These are phyloP conservation scores for Fusarium anthophilum DNA, from an alignment of 2,329 filamentous ascomycete species.

Conservation along the genomic window DNA sequence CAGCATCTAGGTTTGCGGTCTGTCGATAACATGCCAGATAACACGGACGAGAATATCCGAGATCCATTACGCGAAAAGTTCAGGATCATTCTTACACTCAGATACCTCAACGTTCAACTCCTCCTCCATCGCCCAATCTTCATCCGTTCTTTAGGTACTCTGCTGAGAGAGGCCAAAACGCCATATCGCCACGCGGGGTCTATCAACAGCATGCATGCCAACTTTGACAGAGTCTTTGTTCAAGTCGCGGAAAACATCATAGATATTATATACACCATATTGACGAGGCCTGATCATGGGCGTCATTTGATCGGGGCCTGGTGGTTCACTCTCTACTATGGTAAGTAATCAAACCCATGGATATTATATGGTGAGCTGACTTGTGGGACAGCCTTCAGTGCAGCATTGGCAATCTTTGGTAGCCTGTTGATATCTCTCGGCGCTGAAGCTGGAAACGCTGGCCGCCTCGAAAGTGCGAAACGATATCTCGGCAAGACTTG, in stretches of 20 bases:
- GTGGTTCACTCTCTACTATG: conserved; percentile 35
- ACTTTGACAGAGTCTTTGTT: conserved; percentile 3
- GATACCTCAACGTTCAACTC: not conserved
- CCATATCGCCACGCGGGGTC: not conserved
- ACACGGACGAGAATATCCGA: not conserved
- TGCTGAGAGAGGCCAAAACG: not conserved
- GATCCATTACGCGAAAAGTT: not conserved
- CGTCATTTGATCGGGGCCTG: conserved; percentile 22
- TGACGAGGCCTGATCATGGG: conserved; percentile 3
- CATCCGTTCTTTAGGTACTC: not conserved
- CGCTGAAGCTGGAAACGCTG: not conserved
- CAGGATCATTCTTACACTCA: not conserved
- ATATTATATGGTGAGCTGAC: not conserved
- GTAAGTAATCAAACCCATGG: not conserved
- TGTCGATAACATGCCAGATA: not conserved
- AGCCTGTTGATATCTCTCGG: conserved; percentile 2
- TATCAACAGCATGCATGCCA: conserved; percentile 10
- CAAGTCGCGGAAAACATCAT: conserved; percentile 13
- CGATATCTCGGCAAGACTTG: not conserved
- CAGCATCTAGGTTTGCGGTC: not conserved
- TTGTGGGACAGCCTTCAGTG: conserved; percentile 3
- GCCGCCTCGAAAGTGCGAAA: not conserved
- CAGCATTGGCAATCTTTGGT: conserved; percentile 15
- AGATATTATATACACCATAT: conserved; percentile 5
- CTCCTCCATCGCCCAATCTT: conserved; percentile 1